Conservation (phyloP, 2,329 filamentous ascomycete species). For the Sordariomycetes sp. region DNA sequence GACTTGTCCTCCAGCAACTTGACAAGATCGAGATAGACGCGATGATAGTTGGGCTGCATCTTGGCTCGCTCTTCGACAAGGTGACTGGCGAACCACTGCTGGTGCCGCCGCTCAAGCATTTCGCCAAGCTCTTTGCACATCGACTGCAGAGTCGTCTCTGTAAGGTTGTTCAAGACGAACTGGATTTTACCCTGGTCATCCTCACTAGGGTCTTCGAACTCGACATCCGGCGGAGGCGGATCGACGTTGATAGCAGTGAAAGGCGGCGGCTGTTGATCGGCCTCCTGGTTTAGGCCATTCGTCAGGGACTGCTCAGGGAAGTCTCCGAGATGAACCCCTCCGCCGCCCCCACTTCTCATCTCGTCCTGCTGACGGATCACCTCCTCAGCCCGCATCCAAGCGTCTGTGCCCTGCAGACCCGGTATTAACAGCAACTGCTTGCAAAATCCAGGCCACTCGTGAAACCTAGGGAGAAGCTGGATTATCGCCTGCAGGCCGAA, state of each 20-base stretch:
- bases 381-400: constrained; percentile 70
- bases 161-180: constrained; percentile 94
- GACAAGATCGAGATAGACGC: constrained; percentile 82
- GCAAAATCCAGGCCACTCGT: constrained; percentile 94
- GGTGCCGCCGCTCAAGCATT: constrained; percentile 65
- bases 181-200: constrained; percentile 86
- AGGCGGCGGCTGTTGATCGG: constrained; percentile 51
- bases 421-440: constrained; percentile 71
- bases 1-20: constrained; percentile 66
- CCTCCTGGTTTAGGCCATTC: constrained; percentile 4
- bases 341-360: constrained; percentile 39
- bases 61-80: constrained; percentile 93
- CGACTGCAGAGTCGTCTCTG: constrained; percentile 70
- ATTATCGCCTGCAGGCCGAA: constrained; percentile 92
- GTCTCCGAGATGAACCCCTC: constrained; percentile 47
- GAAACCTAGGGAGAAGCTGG: constrained; percentile 69
- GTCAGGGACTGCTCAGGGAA: constrained; percentile 48
- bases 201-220: constrained; percentile 72
- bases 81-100: constrained; percentile 94
- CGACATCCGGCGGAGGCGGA: constrained; percentile 43
- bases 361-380: constrained; percentile 58
- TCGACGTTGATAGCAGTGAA: constrained; percentile 74
- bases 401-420: constrained; percentile 71
- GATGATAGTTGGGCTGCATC: constrained; percentile 92
- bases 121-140: constrained; percentile 76